These are phyloP conservation scores for Ceriops tagal DNA, from an alignment of 345 rosid species.

Conservation along the genomic window DNA sequence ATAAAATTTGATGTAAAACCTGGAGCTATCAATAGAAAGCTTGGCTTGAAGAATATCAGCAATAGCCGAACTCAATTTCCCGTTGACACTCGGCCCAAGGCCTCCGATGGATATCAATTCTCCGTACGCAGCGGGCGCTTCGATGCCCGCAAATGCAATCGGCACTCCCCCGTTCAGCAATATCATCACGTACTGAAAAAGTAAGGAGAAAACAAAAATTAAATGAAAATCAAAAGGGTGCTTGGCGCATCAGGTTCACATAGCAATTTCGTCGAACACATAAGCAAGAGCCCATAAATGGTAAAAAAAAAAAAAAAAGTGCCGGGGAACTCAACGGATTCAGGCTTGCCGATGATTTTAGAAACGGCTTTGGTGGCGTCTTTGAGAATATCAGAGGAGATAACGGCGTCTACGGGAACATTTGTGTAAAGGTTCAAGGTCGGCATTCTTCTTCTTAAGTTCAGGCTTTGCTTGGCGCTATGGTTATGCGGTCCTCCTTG, in stretches of 20 bases:
- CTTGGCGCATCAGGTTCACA: not conserved
- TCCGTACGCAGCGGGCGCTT: constrained; percentile 88
- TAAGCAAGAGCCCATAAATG: constrained; percentile 13
- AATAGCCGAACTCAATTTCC: constrained; percentile 69
- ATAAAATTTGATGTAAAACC: constrained; percentile 82
- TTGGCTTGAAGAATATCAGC: constrained; percentile 79
- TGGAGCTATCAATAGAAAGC: constrained; percentile 76
- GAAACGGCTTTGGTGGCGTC: constrained; percentile 87
- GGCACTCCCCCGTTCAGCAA: constrained; percentile 77
- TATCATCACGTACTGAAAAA: constrained; percentile 82
- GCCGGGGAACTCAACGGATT: constrained; percentile 49
- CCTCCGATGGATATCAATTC: constrained; percentile 89
- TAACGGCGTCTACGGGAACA: constrained; percentile 81
- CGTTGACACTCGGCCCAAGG: constrained; percentile 64
- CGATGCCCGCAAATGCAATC: constrained; percentile 80
- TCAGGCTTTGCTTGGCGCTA: not conserved
- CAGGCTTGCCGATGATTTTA: constrained; percentile 90
- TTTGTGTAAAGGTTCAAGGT: constrained; percentile 79
- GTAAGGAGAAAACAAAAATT: not conserved
- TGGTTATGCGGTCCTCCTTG: not conserved
- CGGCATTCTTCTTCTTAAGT: constrained; percentile 48
- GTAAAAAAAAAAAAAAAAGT: not conserved
- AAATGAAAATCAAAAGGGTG: not conserved
- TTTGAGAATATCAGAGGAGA: constrained; percentile 77
- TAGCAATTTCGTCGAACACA: constrained; percentile 39